These are phyloP conservation scores for Curvularia lunata DNA, from an alignment of 2,329 filamentous ascomycete genomes.

Conservation along the genomic window DNA sequence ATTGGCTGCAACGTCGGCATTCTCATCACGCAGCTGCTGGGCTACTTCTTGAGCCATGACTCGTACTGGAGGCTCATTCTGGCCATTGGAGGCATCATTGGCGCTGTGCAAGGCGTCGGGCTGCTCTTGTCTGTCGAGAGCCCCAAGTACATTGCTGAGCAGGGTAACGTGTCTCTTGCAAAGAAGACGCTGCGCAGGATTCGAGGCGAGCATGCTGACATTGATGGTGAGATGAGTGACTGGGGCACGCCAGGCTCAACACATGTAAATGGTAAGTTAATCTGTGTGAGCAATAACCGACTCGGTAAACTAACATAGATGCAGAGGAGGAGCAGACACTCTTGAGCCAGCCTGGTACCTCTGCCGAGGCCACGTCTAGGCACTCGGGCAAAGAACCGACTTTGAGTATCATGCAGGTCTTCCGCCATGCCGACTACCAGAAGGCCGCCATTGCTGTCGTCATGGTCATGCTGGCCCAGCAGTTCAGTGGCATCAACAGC, in stretches of 20 bases:
- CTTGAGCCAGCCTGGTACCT: constrained; percentile 55
- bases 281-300: no score
- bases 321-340: constrained; percentile 74
- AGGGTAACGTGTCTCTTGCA: constrained; percentile 67
- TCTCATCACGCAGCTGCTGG: constrained; percentile 78
- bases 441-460: constrained; percentile 87
- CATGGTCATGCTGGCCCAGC: constrained; percentile 91
- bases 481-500: constrained; percentile 90
- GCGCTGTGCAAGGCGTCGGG: constrained; percentile 69
- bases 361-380: constrained; percentile 29
- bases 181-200: constrained; percentile 75
- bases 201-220: constrained; percentile 70
- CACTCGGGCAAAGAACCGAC: constrained; percentile 44
- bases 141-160: constrained; percentile 80
- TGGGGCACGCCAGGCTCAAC: constrained; percentile 49
- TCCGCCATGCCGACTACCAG: constrained; percentile 72
- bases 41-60: constrained; percentile 83
- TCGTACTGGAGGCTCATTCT: constrained; percentile 85
- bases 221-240: constrained; percentile 72
- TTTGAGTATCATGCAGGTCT: constrained; percentile 60
- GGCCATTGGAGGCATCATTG: constrained; percentile 72
- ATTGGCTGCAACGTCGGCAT: constrained; percentile 94
- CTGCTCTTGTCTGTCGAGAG: constrained; percentile 80
- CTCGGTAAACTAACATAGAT: constrained; percentile 19
- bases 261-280: constrained; percentile 37